Conservation (phyloP, 1,139 yeast genomes). For the Pichia norvegensis region DNA sequence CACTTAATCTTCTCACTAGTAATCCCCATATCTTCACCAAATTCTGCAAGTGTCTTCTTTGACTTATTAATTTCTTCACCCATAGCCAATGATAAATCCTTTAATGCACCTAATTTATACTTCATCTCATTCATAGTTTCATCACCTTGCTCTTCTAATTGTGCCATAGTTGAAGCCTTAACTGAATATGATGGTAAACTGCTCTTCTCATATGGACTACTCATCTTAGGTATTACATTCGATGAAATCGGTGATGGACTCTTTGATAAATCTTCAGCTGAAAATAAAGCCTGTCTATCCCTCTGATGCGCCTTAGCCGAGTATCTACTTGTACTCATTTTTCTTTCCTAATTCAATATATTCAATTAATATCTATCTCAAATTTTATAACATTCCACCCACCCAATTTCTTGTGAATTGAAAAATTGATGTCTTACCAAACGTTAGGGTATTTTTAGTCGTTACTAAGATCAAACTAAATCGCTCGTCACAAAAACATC, state of each 20-base stretch:
- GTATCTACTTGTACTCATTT: slow-evolving; percentile 27
- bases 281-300: slow-evolving; percentile 26
- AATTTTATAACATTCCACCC: neutral
- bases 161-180: slow-evolving; percentile 55
- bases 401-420: too few relatives aligned
- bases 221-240: neutral
- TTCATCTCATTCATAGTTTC: slow-evolving; percentile 67
- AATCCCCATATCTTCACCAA: slow-evolving; percentile 40
- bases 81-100: slow-evolving; percentile 65
- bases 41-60: slow-evolving; percentile 50
- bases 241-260: slow-evolving; percentile 5
- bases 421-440: too few relatives aligned
- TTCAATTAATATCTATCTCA: too few relatives aligned
- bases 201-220: slow-evolving; percentile 27
- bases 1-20: slow-evolving; percentile 42
- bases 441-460: too few relatives aligned
- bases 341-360: too few relatives aligned
- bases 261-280: slow-evolving; percentile 11
- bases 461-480: too few relatives aligned
- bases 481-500: too few relatives aligned
- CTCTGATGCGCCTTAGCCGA: slow-evolving; percentile 28
- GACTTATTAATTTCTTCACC: slow-evolving; percentile 81
- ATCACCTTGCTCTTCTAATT: slow-evolving; percentile 76
- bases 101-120: slow-evolving; percentile 61
- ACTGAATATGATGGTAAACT: slow-evolving; percentile 6